Evolutionary conservation across 139 green algal genomes (phyloP).

Genomic region (Gonium pectorale): DNA sequence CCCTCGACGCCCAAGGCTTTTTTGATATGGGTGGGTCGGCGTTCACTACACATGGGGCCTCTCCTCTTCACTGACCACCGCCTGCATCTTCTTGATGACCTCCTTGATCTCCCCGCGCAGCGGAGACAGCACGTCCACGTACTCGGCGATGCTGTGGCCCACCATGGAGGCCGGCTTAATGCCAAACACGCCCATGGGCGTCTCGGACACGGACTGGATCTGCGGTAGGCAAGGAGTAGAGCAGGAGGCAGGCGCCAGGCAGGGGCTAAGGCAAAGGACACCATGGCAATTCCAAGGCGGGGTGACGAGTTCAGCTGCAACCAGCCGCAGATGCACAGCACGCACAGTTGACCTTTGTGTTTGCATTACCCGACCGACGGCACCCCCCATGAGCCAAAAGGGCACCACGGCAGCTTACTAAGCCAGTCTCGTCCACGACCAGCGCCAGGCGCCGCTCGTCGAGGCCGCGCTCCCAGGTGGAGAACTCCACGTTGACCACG

Average conservation of each 20-base stretch:
- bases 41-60: too few species aligned
- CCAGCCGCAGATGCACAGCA: too few species aligned
- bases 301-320: too few species aligned
- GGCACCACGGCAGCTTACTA: constrained; percentile 5
- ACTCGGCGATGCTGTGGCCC: constrained; percentile 33
- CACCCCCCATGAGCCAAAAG: too few species aligned
- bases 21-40: too few species aligned
- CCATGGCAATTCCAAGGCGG: too few species aligned
- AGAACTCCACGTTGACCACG: constrained; percentile 43
- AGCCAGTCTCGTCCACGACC: constrained; percentile 18
- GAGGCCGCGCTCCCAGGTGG: constrained; percentile 34
- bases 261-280: too few species aligned
- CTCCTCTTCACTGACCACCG: constrained; percentile 1
- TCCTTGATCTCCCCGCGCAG: constrained; percentile 12
- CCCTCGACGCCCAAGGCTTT: too few species aligned
- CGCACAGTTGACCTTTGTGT: too few species aligned
- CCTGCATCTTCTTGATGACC: constrained; percentile 39
- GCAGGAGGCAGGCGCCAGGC: too few species aligned
- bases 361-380: too few species aligned
- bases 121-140: constrained; percentile 38
- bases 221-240: too few species aligned
- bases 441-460: constrained; percentile 48
- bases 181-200: constrained; percentile 47
- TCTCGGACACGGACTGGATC: constrained; percentile 28
- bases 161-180: constrained; percentile 40